These are phyloP conservation scores for Neospermospora avenae DNA, from an alignment of 2,329 filamentous ascomycete species.

Conservation along the genomic window DNA sequence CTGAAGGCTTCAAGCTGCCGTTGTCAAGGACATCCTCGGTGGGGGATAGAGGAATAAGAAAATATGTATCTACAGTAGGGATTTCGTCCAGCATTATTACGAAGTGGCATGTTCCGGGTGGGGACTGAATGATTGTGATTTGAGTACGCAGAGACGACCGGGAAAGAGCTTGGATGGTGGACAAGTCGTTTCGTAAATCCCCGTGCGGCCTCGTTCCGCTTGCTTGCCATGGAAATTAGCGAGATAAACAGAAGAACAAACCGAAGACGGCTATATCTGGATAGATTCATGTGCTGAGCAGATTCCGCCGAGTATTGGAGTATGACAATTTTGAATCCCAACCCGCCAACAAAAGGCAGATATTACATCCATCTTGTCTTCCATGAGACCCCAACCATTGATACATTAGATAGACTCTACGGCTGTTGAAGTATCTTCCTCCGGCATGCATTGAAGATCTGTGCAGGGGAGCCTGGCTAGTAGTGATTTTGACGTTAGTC, in stretches of 20 bases:
- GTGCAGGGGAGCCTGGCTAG: conserved; percentile 6
- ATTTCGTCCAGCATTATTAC: background rate
- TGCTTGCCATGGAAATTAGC: background rate
- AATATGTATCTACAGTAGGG: background rate
- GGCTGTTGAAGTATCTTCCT: conserved; percentile 9
- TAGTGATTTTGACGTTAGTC: conserved; percentile 13
- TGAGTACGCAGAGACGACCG: background rate
- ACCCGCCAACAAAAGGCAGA: no score
- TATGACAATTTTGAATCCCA: no score
- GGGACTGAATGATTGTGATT: background rate
- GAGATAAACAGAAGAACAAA: background rate
- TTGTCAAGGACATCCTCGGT: conserved; percentile 16
- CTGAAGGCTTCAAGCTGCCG: conserved; percentile 10
- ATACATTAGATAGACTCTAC: background rate
- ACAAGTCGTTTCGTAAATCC: conserved; percentile 9
- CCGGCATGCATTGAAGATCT: conserved; percentile 12
- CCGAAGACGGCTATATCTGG: no score
- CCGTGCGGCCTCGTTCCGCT: conserved; percentile 3
- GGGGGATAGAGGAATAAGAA: conserved; percentile 1
- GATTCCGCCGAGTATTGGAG: no score
- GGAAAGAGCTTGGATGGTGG: conserved; percentile 12
- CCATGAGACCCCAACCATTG: background rate
- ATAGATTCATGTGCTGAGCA: background rate
- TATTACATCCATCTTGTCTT: background rate
- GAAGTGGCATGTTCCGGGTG: background rate